phyloP scores from a whole-genome alignment of 768 basidiomycete genomes.

The Mycena olivaceomarginata region DNA sequence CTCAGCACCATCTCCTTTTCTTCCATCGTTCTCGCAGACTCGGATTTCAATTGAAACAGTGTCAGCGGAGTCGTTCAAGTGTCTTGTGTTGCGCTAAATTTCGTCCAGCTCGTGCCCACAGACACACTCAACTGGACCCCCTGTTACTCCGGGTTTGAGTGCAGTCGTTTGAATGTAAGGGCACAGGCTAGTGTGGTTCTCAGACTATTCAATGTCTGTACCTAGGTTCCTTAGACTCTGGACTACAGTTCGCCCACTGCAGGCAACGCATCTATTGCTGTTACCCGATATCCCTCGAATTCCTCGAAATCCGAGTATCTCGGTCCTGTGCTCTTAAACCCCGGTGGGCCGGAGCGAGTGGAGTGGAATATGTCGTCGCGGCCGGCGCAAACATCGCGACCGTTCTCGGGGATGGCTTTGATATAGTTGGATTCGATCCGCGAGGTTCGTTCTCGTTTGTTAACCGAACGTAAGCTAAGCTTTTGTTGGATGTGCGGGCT shows the following conservation, averaged over 20 bases:
- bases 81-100: neutral
- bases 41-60: neutral
- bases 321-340: slow-evolving; percentile 57
- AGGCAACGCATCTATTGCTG: slow-evolving; percentile 48
- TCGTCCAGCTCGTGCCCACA: neutral
- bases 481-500: neutral
- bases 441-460: slow-evolving; percentile 42
- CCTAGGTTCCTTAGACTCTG: slow-evolving; percentile 54
- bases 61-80: neutral
- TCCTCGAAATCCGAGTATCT: slow-evolving; percentile 43
- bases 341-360: slow-evolving; percentile 50
- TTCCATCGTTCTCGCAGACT: neutral
- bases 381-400: slow-evolving; percentile 2
- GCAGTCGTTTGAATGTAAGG: neutral
- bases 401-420: slow-evolving; percentile 40
- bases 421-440: slow-evolving; percentile 53
- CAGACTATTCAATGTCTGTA: too few relatives aligned
- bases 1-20: too few relatives aligned
- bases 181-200: neutral
- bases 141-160: neutral
- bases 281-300: slow-evolving; percentile 48
- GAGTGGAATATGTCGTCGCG: slow-evolving; percentile 41
- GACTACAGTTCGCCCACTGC: slow-evolving; percentile 49
- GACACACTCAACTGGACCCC: neutral
- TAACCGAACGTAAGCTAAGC: too few relatives aligned